Conservation (phyloP, 345 rosid species). For the Geranium rotundifolium region DNA sequence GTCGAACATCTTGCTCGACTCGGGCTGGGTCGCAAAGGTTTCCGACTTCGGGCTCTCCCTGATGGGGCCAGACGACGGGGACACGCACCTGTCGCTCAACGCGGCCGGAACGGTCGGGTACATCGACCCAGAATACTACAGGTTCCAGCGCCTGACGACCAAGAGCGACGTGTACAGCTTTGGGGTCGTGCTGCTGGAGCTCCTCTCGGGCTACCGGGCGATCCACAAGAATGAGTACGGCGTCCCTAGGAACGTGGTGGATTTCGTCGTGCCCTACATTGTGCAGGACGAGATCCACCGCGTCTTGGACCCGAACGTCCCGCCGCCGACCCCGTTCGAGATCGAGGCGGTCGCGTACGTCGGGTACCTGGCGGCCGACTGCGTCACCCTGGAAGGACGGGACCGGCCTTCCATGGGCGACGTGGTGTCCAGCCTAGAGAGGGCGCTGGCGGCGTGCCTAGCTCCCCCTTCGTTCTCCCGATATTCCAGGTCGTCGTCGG, state of each 20-base stretch:
- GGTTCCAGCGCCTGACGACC: slow-evolving; percentile 44
- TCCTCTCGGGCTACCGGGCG: slow-evolving; percentile 50
- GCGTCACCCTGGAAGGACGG: slow-evolving; percentile 38
- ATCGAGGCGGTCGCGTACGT: slow-evolving; percentile 57
- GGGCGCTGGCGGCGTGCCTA: slow-evolving; percentile 38
- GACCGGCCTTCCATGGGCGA: slow-evolving; percentile 57
- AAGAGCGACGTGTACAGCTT: slow-evolving; percentile 80
- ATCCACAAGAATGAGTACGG: slow-evolving; percentile 49
- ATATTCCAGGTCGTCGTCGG: slow-evolving; percentile 18
- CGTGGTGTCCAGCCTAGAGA: slow-evolving; percentile 40
- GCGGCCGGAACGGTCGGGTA: slow-evolving; percentile 79
- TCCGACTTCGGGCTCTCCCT: slow-evolving; percentile 75
- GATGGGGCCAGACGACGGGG: slow-evolving; percentile 45
- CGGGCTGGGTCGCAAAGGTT: slow-evolving; percentile 50
- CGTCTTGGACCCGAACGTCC: slow-evolving; percentile 48
- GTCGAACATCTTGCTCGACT: slow-evolving; percentile 55
- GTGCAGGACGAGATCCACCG: slow-evolving; percentile 50
- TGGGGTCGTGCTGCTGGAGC: slow-evolving; percentile 54
- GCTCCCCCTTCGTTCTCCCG: slow-evolving; percentile 22
- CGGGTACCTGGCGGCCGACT: slow-evolving; percentile 54
- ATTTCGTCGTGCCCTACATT: slow-evolving; percentile 49
- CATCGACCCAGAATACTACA: slow-evolving; percentile 73
- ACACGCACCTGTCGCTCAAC: slow-evolving; percentile 43
- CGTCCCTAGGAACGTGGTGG: slow-evolving; percentile 49
- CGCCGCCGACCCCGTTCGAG: slow-evolving; percentile 59